A percentile compares a stretch with the other conserved stretches of the same genome.
Conservation (phyloP, 1,139 yeast species). For the Blastobotrys illinoisensis region DNA sequence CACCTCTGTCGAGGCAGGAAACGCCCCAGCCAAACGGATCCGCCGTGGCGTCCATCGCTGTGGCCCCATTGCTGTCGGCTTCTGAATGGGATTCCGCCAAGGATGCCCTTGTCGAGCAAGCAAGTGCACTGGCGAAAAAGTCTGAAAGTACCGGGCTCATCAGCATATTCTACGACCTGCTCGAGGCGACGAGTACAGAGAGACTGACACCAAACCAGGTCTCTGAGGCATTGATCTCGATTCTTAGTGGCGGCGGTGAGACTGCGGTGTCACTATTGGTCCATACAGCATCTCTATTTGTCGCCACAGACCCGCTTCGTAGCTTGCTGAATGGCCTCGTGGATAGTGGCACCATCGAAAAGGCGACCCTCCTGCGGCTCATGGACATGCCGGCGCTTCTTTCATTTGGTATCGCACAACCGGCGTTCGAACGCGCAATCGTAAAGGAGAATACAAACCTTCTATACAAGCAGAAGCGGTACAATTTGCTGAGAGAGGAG, state of each 20-base stretch:
- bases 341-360: conserved; percentile 18
- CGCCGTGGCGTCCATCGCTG: not conserved
- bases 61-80: not conserved
- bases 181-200: conserved; percentile 13
- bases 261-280: conserved; percentile 17
- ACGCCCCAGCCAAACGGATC: not conserved
- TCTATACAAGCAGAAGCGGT: conserved; percentile 64
- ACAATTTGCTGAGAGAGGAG: conserved; percentile 71
- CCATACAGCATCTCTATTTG: conserved; percentile 20
- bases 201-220: conserved; percentile 12
- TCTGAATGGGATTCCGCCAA: not conserved
- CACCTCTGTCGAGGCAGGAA: not conserved
- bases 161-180: conserved; percentile 21
- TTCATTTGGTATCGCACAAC: conserved; percentile 22
- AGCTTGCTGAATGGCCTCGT: conserved; percentile 17
- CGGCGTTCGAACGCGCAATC: conserved; percentile 37
- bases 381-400: conserved; percentile 24
- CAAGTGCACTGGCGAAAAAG: not conserved
- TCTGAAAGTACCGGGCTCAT: conserved; percentile 9
- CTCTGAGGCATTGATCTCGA: conserved; percentile 1
- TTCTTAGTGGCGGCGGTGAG: conserved; percentile 5
- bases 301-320: conserved; percentile 14
- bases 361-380: conserved; percentile 18
- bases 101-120: not conserved
- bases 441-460: conserved; percentile 43